Conservation (phyloP, 2,329 filamentous ascomycete species). For the Sporothrix sp. region DNA sequence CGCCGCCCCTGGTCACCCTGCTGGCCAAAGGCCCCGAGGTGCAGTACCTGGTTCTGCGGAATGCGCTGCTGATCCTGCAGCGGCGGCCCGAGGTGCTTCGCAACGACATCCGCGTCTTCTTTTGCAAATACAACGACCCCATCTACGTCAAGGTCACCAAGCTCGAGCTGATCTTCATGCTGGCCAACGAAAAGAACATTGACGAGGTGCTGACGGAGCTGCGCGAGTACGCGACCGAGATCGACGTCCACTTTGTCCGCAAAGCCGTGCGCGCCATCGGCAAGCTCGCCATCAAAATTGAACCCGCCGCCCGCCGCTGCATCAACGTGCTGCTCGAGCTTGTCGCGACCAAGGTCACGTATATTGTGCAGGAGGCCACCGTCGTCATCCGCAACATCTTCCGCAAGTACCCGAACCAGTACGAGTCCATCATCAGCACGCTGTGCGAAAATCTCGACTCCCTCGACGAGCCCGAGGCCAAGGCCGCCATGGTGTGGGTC, state of each 20-base stretch:
- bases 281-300: slow-evolving; percentile 97
- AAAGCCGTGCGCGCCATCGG: slow-evolving; percentile 96
- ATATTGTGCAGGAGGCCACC: slow-evolving; percentile 97
- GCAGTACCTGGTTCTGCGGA: slow-evolving; percentile 91
- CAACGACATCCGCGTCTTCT: slow-evolving; percentile 97
- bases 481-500: slow-evolving; percentile 98
- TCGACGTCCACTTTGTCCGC: slow-evolving; percentile 96
- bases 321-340: slow-evolving; percentile 89
- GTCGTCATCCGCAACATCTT: slow-evolving; percentile 99
- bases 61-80: slow-evolving; percentile 88
- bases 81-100: slow-evolving; percentile 83
- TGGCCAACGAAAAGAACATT: slow-evolving; percentile 91
- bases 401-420: slow-evolving; percentile 97
- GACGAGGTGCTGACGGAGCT: slow-evolving; percentile 89
- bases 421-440: slow-evolving; percentile 93
- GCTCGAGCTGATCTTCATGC: slow-evolving; percentile 96
- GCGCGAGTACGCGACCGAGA: slow-evolving; percentile 94
- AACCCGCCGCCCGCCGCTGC: slow-evolving; percentile 80
- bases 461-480: slow-evolving; percentile 92
- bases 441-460: slow-evolving; percentile 95
- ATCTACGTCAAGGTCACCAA: slow-evolving; percentile 99
- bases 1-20: slow-evolving; percentile 86
- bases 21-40: slow-evolving; percentile 95
- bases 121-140: slow-evolving; percentile 99
- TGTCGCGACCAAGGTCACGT: slow-evolving; percentile 95